These are phyloP conservation scores for Lantana camara DNA, from an alignment of 257 asterid genomes.

Conservation along the genomic window DNA sequence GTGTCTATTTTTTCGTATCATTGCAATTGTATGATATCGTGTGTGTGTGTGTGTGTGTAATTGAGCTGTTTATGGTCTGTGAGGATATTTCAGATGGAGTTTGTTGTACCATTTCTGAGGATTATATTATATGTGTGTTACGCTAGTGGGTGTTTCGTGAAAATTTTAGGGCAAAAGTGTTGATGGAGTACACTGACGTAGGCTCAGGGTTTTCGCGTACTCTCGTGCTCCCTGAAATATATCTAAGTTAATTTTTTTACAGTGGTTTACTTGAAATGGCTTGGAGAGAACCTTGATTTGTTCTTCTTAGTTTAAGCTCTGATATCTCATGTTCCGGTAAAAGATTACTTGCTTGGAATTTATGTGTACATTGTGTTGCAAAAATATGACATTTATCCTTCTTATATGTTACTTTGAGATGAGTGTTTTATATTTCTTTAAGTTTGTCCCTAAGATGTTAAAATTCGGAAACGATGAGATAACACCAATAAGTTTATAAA, in stretches of 20 bases:
- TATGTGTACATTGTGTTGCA: background rate
- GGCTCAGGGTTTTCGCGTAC: background rate
- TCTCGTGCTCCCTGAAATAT: background rate
- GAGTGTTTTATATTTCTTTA: background rate
- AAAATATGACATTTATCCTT: background rate
- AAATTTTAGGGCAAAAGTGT: slow-evolving; percentile 18
- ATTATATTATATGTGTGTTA: slow-evolving; percentile 19
- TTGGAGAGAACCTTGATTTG: background rate
- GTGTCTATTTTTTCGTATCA: background rate
- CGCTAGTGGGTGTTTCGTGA: background rate
- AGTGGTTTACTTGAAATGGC: background rate
- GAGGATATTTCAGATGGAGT: background rate
- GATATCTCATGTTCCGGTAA: slow-evolving; percentile 17
- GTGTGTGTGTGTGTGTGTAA: background rate
- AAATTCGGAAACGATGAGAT: background rate
- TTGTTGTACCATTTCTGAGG: background rate
- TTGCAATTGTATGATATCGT: slow-evolving; percentile 3
- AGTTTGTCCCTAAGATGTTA: background rate
- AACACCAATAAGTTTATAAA: background rate
- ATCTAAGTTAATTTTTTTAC: background rate
- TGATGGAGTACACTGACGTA: background rate
- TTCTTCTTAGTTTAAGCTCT: background rate
- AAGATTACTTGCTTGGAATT: background rate
- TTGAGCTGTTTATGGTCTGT: background rate
- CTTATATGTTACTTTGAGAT: background rate